Percentiles rank a stretch among this genome's conserved stretches.
These are phyloP conservation scores for Dujonia santamariae DNA, from an alignment of 1,139 yeast species.

Conservation along the genomic window DNA sequence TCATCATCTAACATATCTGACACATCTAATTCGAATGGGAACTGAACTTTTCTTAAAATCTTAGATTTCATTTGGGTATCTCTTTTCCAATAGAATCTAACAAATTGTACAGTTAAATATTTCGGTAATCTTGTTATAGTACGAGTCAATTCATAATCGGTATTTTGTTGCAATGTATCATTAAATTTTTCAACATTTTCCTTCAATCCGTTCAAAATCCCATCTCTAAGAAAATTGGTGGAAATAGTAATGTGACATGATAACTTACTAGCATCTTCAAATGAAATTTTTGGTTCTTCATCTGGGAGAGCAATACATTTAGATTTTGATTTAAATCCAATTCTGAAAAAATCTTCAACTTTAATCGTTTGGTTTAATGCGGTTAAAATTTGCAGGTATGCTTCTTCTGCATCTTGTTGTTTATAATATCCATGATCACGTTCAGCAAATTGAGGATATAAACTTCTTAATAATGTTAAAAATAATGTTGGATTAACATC, in stretches of 20 bases:
- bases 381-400: slow-evolving; percentile 74
- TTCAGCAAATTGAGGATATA: slow-evolving; percentile 89
- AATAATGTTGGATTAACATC: slow-evolving; percentile 61
- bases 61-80: slow-evolving; percentile 89
- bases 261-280: slow-evolving; percentile 63
- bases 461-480: slow-evolving; percentile 57
- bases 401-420: slow-evolving; percentile 98
- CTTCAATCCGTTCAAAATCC: slow-evolving; percentile 68
- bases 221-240: slow-evolving; percentile 88
- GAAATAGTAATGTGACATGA: slow-evolving; percentile 84
- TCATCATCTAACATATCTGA: slow-evolving; percentile 81
- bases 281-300: slow-evolving; percentile 45
- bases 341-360: slow-evolving; percentile 57
- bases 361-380: slow-evolving; percentile 49
- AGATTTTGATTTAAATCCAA: slow-evolving; percentile 61
- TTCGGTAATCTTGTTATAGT: slow-evolving; percentile 81
- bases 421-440: slow-evolving; percentile 69
- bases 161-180: slow-evolving; percentile 64
- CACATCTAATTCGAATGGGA: slow-evolving; percentile 89
- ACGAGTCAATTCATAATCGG: slow-evolving; percentile 66
- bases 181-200: slow-evolving; percentile 79
- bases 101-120: slow-evolving; percentile 85
- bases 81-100: slow-evolving; percentile 93
- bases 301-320: slow-evolving; percentile 59
- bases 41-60: slow-evolving; percentile 87